phyloP scores from a whole-genome alignment of 805 yeast species.

The Isabelozyma pseudorhagii region DNA sequence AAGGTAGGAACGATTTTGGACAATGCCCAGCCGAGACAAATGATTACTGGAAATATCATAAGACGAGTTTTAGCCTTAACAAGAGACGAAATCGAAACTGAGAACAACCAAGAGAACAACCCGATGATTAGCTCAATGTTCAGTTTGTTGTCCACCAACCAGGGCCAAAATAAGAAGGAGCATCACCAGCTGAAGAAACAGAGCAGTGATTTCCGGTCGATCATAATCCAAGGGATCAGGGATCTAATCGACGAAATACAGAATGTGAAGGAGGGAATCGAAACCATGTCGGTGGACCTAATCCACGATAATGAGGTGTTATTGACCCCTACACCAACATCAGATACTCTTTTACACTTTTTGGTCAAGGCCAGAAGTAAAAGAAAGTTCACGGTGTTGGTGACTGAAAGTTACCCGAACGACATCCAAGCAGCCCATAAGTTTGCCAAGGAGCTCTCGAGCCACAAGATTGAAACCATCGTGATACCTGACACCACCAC shows the following conservation, averaged over 20 bases:
- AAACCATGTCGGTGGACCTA: constrained; percentile 85
- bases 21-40: constrained; percentile 84
- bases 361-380: constrained; percentile 82
- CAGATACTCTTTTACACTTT: constrained; percentile 84
- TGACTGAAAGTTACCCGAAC: constrained; percentile 91
- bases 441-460: constrained; percentile 76
- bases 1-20: constrained; percentile 66
- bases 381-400: constrained; percentile 87
- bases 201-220: constrained; percentile 70
- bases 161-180: constrained; percentile 18
- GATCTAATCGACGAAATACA: constrained; percentile 90
- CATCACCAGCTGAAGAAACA: constrained; percentile 37
- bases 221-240: constrained; percentile 87
- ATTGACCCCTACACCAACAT: constrained; percentile 92
- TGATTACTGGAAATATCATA: constrained; percentile 85
- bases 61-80: constrained; percentile 84
- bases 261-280: constrained; percentile 86
- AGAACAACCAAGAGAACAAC: constrained; percentile 26
- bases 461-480: constrained; percentile 84
- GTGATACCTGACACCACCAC: constrained; percentile 91
- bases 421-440: constrained; percentile 72
- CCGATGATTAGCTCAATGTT: constrained; percentile 84
- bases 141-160: constrained; percentile 62
- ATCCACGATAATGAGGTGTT: constrained; percentile 88
- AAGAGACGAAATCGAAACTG: constrained; percentile 77